phyloP scores from a whole-genome alignment of 164 flowering plant genomes.

The Magnolia changhungtana region DNA sequence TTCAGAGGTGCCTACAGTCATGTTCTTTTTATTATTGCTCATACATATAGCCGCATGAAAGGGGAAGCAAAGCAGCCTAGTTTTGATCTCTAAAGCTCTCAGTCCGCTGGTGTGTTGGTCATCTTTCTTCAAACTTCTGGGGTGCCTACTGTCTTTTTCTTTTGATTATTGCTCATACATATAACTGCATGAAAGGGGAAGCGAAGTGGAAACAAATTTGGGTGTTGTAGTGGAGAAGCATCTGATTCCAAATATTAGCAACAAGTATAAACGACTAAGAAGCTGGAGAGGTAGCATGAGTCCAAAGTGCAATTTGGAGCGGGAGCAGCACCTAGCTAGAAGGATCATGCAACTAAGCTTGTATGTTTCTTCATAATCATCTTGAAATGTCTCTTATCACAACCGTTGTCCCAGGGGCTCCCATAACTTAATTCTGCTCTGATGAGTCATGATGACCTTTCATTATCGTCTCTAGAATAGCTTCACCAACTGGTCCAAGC shows the following conservation, averaged over 20 bases:
- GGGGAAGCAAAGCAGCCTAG: too few relatives aligned
- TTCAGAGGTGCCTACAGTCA: too few relatives aligned
- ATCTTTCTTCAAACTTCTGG: too few relatives aligned
- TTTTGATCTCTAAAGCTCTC: too few relatives aligned
- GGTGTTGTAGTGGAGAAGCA: background rate
- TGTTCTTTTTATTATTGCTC: too few relatives aligned
- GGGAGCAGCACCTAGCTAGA: background rate
- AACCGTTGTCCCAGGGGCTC: background rate
- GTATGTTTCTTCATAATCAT: background rate
- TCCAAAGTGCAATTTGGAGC: background rate
- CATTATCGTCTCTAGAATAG: background rate
- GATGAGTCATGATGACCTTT: background rate
- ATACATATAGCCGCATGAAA: too few relatives aligned
- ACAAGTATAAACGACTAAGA: background rate
- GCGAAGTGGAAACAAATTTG: too few relatives aligned
- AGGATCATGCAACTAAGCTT: background rate
- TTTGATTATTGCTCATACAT: too few relatives aligned
- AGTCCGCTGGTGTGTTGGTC: too few relatives aligned
- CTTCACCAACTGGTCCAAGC: too few relatives aligned
- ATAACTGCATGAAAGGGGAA: too few relatives aligned
- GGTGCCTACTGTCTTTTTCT: too few relatives aligned
- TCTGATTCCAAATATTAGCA: background rate
- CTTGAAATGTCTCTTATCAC: background rate
- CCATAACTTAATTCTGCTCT: background rate
- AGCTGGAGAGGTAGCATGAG: background rate